Evolutionary conservation across 345 rosid species (phyloP).

Genomic region (Sonneratia alba): DNA sequence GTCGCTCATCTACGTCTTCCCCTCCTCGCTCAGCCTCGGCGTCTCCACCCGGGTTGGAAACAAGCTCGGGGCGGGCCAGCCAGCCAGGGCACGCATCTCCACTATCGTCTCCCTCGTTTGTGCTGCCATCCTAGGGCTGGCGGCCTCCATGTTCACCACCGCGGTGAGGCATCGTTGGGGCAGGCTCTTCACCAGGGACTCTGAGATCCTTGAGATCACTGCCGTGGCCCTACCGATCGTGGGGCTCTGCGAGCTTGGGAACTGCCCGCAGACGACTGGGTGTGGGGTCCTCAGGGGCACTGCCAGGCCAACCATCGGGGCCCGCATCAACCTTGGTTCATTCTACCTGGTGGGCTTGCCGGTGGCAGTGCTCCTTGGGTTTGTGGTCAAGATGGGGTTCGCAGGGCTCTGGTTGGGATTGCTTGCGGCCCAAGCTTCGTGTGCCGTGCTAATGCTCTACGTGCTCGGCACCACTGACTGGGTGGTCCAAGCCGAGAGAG

Average conservation of each 20-base stretch:
- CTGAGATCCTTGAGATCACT: conserved; percentile 65
- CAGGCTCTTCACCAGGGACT: conserved; percentile 55
- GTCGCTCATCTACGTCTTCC: conserved; percentile 17
- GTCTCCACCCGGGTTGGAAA: conserved; percentile 88
- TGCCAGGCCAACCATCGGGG: conserved; percentile 86
- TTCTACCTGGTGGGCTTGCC: conserved; percentile 94
- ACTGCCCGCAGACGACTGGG: conserved; percentile 93
- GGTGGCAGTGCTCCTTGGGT: conserved; percentile 64
- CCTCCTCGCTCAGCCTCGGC: conserved; percentile 80
- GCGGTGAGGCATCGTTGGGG: conserved; percentile 83
- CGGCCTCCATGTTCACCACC: conserved; percentile 55
- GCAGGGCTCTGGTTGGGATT: conserved; percentile 82
- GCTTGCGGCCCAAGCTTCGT: conserved; percentile 87
- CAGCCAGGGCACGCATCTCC: conserved; percentile 62
- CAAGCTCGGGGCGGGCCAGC: conserved; percentile 83
- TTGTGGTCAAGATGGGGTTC: conserved; percentile 60
- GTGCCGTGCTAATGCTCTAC: conserved; percentile 69
- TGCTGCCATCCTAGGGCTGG: conserved; percentile 48
- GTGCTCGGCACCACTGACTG: conserved; percentile 72
- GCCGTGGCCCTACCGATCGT: conserved; percentile 74
- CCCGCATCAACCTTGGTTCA: conserved; percentile 86
- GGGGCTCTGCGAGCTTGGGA: conserved; percentile 92
- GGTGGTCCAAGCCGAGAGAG: conserved; percentile 58
- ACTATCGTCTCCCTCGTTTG: conserved; percentile 60
- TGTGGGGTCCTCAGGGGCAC: conserved; percentile 85